These are phyloP conservation scores for Colletotrichum cuscutae DNA, from an alignment of 2,329 filamentous ascomycete genomes.

Conservation along the genomic window DNA sequence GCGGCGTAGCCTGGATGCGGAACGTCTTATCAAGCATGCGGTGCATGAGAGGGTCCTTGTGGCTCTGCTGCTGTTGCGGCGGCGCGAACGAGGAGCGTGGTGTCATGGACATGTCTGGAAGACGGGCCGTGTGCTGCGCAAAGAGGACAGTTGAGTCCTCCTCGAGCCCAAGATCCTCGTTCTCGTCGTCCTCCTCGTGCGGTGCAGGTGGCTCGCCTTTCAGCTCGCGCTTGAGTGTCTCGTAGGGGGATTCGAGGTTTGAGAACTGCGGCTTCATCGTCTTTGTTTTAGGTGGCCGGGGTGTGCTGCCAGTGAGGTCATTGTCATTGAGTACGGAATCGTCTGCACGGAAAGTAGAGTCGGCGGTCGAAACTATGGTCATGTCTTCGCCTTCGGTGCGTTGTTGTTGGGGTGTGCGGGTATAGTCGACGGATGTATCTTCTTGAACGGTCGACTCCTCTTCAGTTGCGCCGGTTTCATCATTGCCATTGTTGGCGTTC, in stretches of 20 bases:
- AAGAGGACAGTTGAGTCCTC: conserved; percentile 60
- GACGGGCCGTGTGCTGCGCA: conserved; percentile 62
- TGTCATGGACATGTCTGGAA: conserved; percentile 73
- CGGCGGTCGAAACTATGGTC: conserved; percentile 45
- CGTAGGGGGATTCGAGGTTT: conserved; percentile 80
- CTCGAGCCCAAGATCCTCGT: conserved; percentile 52
- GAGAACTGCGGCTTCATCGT: conserved; percentile 66
- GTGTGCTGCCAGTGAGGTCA: conserved; percentile 75
- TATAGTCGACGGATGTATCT: conserved; percentile 56
- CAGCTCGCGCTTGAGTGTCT: conserved; percentile 76
- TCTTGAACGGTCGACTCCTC: conserved; percentile 67
- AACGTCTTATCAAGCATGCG: conserved; percentile 96
- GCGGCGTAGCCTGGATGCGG: conserved; percentile 90
- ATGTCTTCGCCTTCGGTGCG: conserved; percentile 47
- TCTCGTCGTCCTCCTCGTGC: conserved; percentile 47
- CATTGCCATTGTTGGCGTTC: conserved; percentile 74
- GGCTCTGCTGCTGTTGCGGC: conserved; percentile 50
- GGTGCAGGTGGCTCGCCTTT: conserved; percentile 49
- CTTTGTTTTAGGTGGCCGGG: conserved; percentile 64
- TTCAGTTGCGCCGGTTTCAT: conserved; percentile 60
- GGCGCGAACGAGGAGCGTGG: conserved; percentile 49
- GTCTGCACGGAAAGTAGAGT: conserved; percentile 56
- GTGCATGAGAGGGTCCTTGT: conserved; percentile 84
- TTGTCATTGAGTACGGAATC: conserved; percentile 76
- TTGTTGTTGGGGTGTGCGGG: conserved; percentile 43